These are phyloP conservation scores for Amylocystis lapponica DNA, from an alignment of 768 basidiomycete species.

Conservation along the genomic window DNA sequence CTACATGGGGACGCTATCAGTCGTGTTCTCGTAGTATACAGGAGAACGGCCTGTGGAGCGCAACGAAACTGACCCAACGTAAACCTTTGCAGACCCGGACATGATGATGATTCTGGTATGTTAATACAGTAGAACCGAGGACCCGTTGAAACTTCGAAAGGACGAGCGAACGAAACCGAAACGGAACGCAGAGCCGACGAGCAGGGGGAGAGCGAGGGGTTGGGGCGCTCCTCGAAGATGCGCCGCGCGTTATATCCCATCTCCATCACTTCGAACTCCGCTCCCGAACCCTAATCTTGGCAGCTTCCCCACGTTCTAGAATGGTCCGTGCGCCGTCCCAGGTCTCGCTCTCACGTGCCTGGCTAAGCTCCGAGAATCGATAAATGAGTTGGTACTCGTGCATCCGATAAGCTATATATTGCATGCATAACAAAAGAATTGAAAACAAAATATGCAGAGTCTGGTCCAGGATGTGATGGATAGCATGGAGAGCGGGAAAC, in stretches of 20 bases:
- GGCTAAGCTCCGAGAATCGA: too few relatives aligned
- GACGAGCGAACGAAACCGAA: slow-evolving; percentile 48
- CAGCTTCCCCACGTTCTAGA: slow-evolving; percentile 6
- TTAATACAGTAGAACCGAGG: slow-evolving; percentile 48
- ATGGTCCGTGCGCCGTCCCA: neutral
- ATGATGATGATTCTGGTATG: slow-evolving; percentile 40
- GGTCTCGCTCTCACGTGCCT: neutral
- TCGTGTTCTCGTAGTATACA: slow-evolving; percentile 29
- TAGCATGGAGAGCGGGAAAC: too few relatives aligned
- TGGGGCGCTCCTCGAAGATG: slow-evolving; percentile 3
- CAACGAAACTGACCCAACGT: slow-evolving; percentile 87
- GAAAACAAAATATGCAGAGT: too few relatives aligned
- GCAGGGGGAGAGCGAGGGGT: slow-evolving; percentile 22
- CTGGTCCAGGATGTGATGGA: too few relatives aligned
- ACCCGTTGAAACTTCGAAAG: slow-evolving; percentile 43
- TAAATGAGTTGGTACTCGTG: too few relatives aligned
- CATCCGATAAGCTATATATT: too few relatives aligned
- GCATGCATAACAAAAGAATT: too few relatives aligned
- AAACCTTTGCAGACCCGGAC: slow-evolving; percentile 84
- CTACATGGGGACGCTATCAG: slow-evolving; percentile 44
- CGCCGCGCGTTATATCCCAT: slow-evolving; percentile 35
- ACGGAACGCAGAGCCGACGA: slow-evolving; percentile 46
- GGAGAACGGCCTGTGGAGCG: slow-evolving; percentile 41
- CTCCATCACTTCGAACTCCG: slow-evolving; percentile 46
- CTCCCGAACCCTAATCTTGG: slow-evolving; percentile 24